phyloP scores from a whole-genome alignment of 2,329 filamentous ascomycete genomes.

The Lasiodiplodia hormozganensis region DNA sequence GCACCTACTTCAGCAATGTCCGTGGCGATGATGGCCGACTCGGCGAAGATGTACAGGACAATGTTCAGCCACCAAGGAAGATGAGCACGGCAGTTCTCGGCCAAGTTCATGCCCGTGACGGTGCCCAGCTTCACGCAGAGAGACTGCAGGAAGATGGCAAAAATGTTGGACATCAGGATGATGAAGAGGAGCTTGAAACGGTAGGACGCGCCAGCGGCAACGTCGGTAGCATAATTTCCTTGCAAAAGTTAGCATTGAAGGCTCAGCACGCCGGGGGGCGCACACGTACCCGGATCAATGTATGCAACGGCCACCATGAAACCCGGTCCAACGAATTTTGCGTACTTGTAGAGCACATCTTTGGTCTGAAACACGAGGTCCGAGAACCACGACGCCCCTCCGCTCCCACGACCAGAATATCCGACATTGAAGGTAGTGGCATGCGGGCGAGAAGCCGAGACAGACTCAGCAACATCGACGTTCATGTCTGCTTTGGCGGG shows the following conservation, averaged over 20 bases:
- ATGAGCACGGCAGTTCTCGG: slow-evolving; percentile 56
- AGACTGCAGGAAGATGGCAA: slow-evolving; percentile 74
- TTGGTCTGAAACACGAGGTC: slow-evolving; percentile 3
- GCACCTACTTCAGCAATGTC: slow-evolving; percentile 61
- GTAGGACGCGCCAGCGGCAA: slow-evolving; percentile 71
- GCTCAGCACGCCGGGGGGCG: background rate
- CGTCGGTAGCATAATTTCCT: slow-evolving; percentile 74
- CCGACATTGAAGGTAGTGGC: background rate
- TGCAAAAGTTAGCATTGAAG: slow-evolving; percentile 32
- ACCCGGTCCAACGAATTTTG: slow-evolving; percentile 69
- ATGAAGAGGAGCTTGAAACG: slow-evolving; percentile 72
- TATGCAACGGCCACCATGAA: slow-evolving; percentile 65
- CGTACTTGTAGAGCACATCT: slow-evolving; percentile 54
- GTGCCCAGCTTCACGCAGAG: slow-evolving; percentile 67
- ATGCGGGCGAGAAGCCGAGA: slow-evolving; percentile 1
- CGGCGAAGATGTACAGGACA: slow-evolving; percentile 61
- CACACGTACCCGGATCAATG: slow-evolving; percentile 53
- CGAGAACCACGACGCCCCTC: background rate
- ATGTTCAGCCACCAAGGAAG: slow-evolving; percentile 63
- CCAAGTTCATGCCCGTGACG: slow-evolving; percentile 58
- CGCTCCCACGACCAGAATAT: background rate
- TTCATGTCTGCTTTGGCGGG: slow-evolving; percentile 17
- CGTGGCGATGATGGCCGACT: slow-evolving; percentile 64
- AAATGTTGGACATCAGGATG: slow-evolving; percentile 71
- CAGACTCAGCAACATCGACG: slow-evolving; percentile 1